Conservation (phyloP, 2,329 filamentous ascomycete genomes). For the Dactylonectria macrodidyma region DNA sequence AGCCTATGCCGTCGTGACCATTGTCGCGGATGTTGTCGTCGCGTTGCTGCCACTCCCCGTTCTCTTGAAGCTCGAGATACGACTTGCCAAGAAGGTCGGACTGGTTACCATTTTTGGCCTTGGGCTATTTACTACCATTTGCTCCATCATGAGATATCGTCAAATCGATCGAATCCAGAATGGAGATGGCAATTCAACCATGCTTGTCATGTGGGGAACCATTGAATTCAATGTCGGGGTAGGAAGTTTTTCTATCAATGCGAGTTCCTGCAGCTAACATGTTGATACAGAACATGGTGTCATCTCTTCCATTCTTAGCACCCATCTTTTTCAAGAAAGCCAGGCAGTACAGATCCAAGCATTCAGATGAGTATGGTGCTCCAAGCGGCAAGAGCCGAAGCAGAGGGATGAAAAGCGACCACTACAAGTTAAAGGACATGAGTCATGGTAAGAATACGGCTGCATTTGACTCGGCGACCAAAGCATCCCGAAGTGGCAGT, state of each 20-base stretch:
- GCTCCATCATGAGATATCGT: constrained; percentile 66
- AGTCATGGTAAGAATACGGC: constrained; percentile 52
- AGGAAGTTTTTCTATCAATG: constrained; percentile 40
- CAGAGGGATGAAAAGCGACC: constrained; percentile 48
- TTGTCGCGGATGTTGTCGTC: constrained; percentile 65
- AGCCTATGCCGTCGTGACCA: constrained; percentile 66
- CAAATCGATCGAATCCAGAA: constrained; percentile 66
- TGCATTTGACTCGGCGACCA: constrained; percentile 45
- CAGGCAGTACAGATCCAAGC: constrained; percentile 58
- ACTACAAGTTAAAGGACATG: constrained; percentile 58
- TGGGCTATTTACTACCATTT: constrained; percentile 69
- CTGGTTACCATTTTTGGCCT: constrained; percentile 67
- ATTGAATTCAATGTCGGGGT: constrained; percentile 72
- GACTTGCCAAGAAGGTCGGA: constrained; percentile 63
- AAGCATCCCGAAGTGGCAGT: constrained; percentile 49
- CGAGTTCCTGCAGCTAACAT: not conserved
- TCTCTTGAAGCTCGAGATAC: constrained; percentile 64
- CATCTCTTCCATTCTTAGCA: constrained; percentile 61
- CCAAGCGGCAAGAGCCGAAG: constrained; percentile 42
- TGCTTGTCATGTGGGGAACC: constrained; percentile 70
- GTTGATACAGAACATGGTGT: constrained; percentile 59
- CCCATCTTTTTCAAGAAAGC: constrained; percentile 61
- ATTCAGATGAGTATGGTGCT: constrained; percentile 51
- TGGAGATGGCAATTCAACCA: constrained; percentile 69
- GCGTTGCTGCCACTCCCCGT: constrained; percentile 66